These are phyloP conservation scores for Arabis hirsuta DNA, from an alignment of 345 rosid genomes.

Conservation along the genomic window DNA sequence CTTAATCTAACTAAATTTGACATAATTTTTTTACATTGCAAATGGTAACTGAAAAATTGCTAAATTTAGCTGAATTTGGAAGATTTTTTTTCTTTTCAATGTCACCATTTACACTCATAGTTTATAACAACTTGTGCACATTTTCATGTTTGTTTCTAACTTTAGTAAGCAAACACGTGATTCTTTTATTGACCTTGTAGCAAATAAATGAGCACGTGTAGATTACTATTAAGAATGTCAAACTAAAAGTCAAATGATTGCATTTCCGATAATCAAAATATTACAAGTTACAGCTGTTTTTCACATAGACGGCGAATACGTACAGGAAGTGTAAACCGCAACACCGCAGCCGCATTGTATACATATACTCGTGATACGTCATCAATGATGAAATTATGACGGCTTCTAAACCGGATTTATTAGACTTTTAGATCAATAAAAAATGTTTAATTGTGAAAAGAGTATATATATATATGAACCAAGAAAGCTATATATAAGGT, in stretches of 20 bases:
- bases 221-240: constrained; percentile 6
- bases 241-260: constrained; percentile 26
- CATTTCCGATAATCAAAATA: constrained; percentile 26
- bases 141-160: not conserved
- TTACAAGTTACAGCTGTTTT: not conserved
- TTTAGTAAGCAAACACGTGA: constrained; percentile 2
- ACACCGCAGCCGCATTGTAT: no score
- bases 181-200: not conserved
- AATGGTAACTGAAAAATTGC: no score
- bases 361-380: not conserved
- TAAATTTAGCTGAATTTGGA: no score
- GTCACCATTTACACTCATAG: no score
- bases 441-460: constrained; percentile 1
- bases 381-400: constrained; percentile 24
- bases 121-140: not conserved
- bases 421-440: not conserved
- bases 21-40: no score
- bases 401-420: constrained; percentile 17
- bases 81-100: no score
- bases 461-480: not conserved
- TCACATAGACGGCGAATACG: not conserved
- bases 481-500: no score
- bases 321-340: no score
- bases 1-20: no score
- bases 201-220: constrained; percentile 21